Base-by-base conservation (phyloP, 164 flowering plant genomes). In the Magnolia sinica region DNA sequence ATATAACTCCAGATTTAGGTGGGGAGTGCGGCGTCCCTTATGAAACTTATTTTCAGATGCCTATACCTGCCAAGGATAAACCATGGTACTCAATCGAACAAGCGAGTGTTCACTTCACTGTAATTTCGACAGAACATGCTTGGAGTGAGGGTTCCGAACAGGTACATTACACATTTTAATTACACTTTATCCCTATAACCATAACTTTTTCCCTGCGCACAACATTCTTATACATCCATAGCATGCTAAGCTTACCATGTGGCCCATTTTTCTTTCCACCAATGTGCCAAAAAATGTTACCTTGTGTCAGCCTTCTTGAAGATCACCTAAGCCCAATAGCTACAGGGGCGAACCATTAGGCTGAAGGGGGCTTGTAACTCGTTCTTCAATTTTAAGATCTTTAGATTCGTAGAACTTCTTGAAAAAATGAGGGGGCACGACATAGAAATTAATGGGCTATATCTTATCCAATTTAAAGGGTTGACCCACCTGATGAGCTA, bases 51-150 rank as follows among this genome's bases (percentile, higher is more conserved):
- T 92, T 93, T 75, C 98, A 83, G 1, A 92, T 95, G 98, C 98
- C 98, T 27, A 89, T 90, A 0, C n/a, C 79, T 1, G 27, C 50
- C 22, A 90, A 91, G 78, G 97, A 95, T 72, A 92, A 92, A 81
- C 98, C 98, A 10, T 95, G 98, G 98, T 95, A 95, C 71, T 90
- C 98, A 5, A 90, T 95, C 9, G 95, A 95, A 68, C 91, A 89
- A 86, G 98, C 82, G 29, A 77, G 87, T 76, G 88, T 95, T 74
- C 98, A 95, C 79, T 90, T 95, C 80, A 92, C 95, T 1, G 83
- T 93, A 0, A 90, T 95, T 19, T 95, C 98, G 4, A 95, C 98
- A 0, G 98, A 95, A 77, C 92, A 95, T 75, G 83, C 86, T 22
- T 93, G 93, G 93, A 70, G 81, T 0, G 20, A 64, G 64, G 76